These are phyloP conservation scores for Oenanthe javanica DNA, from an alignment of 140 eudicot genomes.

Conservation along the genomic window DNA sequence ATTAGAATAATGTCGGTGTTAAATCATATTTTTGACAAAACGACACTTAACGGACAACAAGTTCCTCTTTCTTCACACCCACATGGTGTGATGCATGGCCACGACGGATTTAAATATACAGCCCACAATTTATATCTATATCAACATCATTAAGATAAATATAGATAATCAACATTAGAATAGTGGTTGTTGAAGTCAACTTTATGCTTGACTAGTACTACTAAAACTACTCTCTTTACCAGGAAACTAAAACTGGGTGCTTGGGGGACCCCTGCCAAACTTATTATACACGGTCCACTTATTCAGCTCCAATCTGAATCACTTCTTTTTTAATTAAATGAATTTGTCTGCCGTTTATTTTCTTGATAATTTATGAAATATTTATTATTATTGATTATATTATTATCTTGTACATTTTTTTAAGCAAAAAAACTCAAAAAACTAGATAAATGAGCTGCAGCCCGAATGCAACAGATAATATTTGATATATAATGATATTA, in stretches of 20 bases:
- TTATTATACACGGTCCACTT: background rate
- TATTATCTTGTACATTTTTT: no score
- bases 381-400: no score
- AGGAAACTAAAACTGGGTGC: background rate
- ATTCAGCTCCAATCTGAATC: background rate
- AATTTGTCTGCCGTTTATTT: no score
- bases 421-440: no score
- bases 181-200: background rate
- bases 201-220: background rate
- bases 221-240: background rate
- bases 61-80: background rate
- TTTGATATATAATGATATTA: no score
- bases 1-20: background rate
- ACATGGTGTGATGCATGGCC: constrained; percentile 1
- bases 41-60: background rate
- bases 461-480: no score
- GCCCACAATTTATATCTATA: background rate
- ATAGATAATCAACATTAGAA: background rate
- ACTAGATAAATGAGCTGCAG: no score
- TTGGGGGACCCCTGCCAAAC: background rate
- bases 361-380: no score
- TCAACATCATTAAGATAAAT: background rate
- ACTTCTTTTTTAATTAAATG: background rate
- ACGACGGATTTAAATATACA: background rate
- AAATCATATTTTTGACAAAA: background rate